These are phyloP conservation scores for Acorus gramineus DNA, from an alignment of 106 monocot genomes.

Conservation along the genomic window DNA sequence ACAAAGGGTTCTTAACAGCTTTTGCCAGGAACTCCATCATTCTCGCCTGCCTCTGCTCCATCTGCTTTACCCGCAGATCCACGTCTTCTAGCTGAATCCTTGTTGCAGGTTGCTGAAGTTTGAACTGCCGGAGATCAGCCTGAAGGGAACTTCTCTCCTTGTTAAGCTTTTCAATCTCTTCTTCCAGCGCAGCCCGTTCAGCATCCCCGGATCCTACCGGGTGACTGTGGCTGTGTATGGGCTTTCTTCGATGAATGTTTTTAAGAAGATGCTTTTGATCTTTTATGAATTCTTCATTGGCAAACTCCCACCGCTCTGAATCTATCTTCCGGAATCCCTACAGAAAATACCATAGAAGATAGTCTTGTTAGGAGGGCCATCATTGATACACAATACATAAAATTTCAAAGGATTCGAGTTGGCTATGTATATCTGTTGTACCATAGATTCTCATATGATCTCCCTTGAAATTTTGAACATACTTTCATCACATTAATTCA, in stretches of 20 bases:
- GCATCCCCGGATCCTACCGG: constrained; percentile 21
- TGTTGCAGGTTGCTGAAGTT: constrained; percentile 51
- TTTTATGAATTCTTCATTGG: constrained; percentile 66
- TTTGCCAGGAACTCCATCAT: constrained; percentile 52
- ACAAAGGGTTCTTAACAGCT: constrained; percentile 40
- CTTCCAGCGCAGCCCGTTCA: constrained; percentile 60
- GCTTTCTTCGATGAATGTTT: constrained; percentile 88
- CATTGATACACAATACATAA: too few species aligned
- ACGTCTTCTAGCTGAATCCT: constrained; percentile 49
- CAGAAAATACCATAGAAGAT: neutral
- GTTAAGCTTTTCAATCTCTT: constrained; percentile 62
- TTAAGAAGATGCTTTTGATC: constrained; percentile 72
- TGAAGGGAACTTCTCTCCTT: constrained; percentile 45
- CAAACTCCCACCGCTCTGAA: constrained; percentile 88
- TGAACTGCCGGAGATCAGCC: constrained; percentile 32
- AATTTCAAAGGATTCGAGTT: too few species aligned
- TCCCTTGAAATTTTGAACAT: too few species aligned
- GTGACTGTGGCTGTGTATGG: constrained; percentile 59
- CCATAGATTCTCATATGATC: too few species aligned
- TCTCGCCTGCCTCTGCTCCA: constrained; percentile 80
- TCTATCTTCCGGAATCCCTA: constrained; percentile 93
- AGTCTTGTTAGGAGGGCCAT: too few species aligned
- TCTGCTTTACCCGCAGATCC: constrained; percentile 38
- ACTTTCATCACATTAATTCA: too few species aligned
- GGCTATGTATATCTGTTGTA: too few species aligned